Conservation (phyloP, 2,329 filamentous ascomycete genomes). For the Mycosphaerella sp. region DNA sequence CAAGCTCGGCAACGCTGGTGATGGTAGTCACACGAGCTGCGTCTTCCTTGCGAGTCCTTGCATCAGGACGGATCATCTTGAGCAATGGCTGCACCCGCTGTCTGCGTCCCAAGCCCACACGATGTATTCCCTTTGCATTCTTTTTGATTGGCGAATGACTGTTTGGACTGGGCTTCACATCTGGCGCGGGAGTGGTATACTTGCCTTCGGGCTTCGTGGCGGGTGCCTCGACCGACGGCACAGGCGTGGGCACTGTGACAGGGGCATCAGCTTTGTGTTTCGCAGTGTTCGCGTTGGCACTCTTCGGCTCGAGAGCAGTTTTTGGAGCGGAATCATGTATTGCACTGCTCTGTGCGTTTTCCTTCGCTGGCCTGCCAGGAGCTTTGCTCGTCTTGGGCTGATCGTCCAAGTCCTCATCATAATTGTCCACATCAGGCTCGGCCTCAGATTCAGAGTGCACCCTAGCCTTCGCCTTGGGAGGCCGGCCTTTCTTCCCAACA, state of each 20-base stretch:
- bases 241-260: constrained; percentile 5
- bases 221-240: constrained; percentile 2
- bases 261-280: not conserved
- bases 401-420: constrained; percentile 9
- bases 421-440: constrained; percentile 3
- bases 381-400: constrained; percentile 39
- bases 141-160: constrained; percentile 21
- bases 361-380: constrained; percentile 33
- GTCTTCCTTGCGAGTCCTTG: constrained; percentile 13
- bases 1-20: constrained; percentile 14
- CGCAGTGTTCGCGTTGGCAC: constrained; percentile 9
- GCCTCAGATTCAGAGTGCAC: not conserved
- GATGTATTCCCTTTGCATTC: constrained; percentile 36
- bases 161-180: constrained; percentile 9
- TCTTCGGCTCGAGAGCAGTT: constrained; percentile 2
- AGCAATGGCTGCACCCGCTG: constrained; percentile 44
- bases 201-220: not conserved
- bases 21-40: constrained; percentile 11
- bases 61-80: constrained; percentile 19
- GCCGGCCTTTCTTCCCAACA: constrained; percentile 12
- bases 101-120: constrained; percentile 44
- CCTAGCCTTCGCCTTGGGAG: constrained; percentile 7
- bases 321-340: not conserved
- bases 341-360: constrained; percentile 3
- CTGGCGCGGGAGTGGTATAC: constrained; percentile 2